Evolutionary conservation across 1,284 basidiomycete species (phyloP).

Genomic region (Ustilago bromivora): DNA sequence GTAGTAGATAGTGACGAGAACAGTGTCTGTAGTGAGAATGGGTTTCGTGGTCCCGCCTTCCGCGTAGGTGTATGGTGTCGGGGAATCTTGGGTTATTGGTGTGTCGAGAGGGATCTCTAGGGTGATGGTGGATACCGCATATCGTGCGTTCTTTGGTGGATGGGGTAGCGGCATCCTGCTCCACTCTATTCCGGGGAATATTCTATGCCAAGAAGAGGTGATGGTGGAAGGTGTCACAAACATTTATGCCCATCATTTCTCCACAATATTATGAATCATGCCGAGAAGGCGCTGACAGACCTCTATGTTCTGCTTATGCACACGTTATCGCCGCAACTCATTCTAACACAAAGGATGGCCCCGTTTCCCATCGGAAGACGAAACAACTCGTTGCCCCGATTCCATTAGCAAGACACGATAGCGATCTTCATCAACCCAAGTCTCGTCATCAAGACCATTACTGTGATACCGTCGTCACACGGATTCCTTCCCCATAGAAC

Average conservation of each 20-base stretch:
- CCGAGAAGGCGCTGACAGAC: neutral
- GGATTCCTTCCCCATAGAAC: neutral
- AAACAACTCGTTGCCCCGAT: neutral
- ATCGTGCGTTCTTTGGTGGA: slow-evolving; percentile 23
- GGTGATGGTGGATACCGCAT: slow-evolving; percentile 53
- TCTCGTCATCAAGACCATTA: neutral
- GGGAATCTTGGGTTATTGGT: slow-evolving; percentile 34
- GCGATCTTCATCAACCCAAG: neutral
- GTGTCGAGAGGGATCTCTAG: slow-evolving; percentile 53
- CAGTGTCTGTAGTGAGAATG: slow-evolving; percentile 51
- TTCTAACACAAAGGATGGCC: neutral
- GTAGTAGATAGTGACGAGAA: slow-evolving; percentile 64
- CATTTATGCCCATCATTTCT: neutral
- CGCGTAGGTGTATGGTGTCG: slow-evolving; percentile 32
- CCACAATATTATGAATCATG: neutral
- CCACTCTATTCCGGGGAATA: slow-evolving; percentile 1
- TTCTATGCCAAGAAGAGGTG: neutral
- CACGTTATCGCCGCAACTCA: neutral
- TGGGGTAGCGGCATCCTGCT: slow-evolving; percentile 39
- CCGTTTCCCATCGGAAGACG: neutral
- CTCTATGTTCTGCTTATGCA: neutral
- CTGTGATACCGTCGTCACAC: too few species aligned
- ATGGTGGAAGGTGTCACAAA: slow-evolving; percentile 5
- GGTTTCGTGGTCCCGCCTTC: slow-evolving; percentile 28
- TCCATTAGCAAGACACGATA: neutral